Evolutionary conservation across 495 filamentous ascomycete genomes (phyloP).

Genomic region (Daldinia concentrica): DNA sequence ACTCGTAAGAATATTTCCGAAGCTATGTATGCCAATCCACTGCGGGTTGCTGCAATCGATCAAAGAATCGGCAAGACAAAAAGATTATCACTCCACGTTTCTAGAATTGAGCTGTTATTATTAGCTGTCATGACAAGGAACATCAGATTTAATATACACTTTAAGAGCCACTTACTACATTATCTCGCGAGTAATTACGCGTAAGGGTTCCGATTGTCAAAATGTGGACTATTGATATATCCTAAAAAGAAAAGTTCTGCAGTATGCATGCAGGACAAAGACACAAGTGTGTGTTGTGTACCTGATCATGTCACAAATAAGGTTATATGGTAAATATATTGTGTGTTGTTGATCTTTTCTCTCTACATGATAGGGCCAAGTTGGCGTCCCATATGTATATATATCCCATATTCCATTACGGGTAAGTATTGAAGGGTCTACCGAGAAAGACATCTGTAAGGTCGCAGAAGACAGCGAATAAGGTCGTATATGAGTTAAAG

Average conservation of each 20-base stretch:
- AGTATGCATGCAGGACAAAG: not conserved
- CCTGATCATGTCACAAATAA: conserved; percentile 3
- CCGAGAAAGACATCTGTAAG: not conserved
- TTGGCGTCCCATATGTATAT: not conserved
- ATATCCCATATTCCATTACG: conserved; percentile 1
- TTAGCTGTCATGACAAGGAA: not conserved
- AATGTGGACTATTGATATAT: not conserved
- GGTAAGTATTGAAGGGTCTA: conserved; percentile 8
- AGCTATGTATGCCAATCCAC: not conserved
- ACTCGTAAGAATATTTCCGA: not conserved
- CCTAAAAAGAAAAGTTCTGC: not conserved
- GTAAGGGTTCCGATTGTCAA: not conserved
- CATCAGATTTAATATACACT: not conserved
- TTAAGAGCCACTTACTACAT: not conserved
- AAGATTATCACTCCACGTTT: not conserved
- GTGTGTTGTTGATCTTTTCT: not conserved
- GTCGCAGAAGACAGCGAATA: not conserved
- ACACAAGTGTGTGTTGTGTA: not conserved
- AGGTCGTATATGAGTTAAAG: conserved; percentile 11
- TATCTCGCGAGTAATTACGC: not conserved
- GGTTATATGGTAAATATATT: not conserved
- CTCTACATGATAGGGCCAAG: not conserved
- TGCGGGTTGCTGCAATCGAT: not conserved
- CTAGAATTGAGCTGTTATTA: not conserved
- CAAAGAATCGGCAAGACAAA: not conserved